Conservation (phyloP, 1,139 yeast species). For the Yamadazyma triangularis region DNA sequence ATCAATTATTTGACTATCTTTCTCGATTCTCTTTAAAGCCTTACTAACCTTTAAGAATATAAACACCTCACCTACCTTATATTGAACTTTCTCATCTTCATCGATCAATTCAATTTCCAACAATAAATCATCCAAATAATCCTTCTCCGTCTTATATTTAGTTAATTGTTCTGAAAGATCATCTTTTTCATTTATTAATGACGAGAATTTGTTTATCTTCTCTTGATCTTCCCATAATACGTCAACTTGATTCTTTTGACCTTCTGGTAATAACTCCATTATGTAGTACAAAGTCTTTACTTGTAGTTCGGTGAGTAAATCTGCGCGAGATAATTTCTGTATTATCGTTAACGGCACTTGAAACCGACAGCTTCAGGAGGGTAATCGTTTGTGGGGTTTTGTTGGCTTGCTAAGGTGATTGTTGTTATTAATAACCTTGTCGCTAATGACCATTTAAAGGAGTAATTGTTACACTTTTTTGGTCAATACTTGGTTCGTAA, state of each 20-base stretch:
- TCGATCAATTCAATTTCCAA: conserved; percentile 84
- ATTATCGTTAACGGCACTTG: no score
- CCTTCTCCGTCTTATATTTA: conserved; percentile 64
- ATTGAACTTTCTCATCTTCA: conserved; percentile 66
- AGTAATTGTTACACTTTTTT: no score
- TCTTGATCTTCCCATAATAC: conserved; percentile 90
- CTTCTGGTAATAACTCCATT: conserved; percentile 61
- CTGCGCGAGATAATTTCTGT: no score
- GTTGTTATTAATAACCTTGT: no score
- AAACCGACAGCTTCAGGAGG: no score
- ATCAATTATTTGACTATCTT: conserved; percentile 51
- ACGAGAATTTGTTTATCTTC: conserved; percentile 82
- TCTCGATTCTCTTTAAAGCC: conserved; percentile 64
- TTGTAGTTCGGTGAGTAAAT: no score
- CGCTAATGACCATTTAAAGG: no score
- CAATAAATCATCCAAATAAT: conserved; percentile 81
- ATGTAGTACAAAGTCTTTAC: no score
- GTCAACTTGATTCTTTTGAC: conserved; percentile 63
- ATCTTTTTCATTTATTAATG: conserved; percentile 68
- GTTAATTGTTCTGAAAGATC: conserved; percentile 47
- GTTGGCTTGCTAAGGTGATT: no score
- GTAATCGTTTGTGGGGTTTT: no score
- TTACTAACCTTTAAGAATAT: conserved; percentile 60
- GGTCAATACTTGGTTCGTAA: no score
- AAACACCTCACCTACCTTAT: conserved; percentile 75